phyloP scores from a whole-genome alignment of 108 stramenopile species.

The Discostella stelligeroides region DNA sequence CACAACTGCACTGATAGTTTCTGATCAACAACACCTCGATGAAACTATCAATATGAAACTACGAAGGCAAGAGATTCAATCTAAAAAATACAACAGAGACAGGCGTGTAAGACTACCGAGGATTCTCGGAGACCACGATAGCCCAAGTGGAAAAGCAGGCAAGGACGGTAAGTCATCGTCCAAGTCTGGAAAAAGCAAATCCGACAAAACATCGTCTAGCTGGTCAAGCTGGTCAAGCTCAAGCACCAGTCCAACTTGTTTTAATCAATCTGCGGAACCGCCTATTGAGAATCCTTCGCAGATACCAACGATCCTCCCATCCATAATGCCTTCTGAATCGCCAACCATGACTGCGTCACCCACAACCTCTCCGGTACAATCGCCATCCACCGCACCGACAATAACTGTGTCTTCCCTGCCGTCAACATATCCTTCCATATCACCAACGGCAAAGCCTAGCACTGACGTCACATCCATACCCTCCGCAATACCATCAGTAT shows the following conservation, averaged over 20 bases:
- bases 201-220: conserved; percentile 3
- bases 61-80: neutral
- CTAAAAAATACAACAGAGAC: too few relatives aligned
- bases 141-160: conserved; percentile 2
- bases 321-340: conserved; percentile 5
- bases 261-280: too few relatives aligned
- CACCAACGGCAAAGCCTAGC: neutral
- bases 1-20: too few relatives aligned
- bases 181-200: conserved; percentile 2
- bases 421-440: neutral
- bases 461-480: neutral
- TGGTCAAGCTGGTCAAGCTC: too few relatives aligned
- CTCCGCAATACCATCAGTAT: neutral
- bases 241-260: neutral
- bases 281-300: too few relatives aligned
- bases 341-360: conserved; percentile 4
- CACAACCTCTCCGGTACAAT: neutral
- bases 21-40: too few relatives aligned
- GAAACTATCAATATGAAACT: too few relatives aligned
- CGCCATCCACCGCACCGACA: conserved; percentile 13
- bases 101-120: neutral
- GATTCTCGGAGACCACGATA: neutral
- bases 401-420: neutral
- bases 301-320: conserved; percentile 8
- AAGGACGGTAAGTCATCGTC: neutral